phyloP scores from a whole-genome alignment of 2,329 filamentous ascomycete genomes.

The Xylariaceae sp. region DNA sequence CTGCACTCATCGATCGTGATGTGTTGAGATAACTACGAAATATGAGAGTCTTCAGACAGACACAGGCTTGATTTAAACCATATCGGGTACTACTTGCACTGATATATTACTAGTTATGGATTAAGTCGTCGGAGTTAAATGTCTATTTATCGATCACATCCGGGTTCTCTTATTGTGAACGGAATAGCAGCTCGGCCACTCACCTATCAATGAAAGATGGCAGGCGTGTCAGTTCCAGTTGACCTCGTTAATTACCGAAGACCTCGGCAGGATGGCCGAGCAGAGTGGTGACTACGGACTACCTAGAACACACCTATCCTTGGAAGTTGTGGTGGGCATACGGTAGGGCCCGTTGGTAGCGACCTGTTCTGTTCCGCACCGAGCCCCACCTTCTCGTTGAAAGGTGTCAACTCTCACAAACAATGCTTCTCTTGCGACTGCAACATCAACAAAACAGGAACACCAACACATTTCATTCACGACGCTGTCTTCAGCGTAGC shows the following conservation, averaged over 20 bases:
- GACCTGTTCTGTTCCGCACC: neutral
- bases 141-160: neutral
- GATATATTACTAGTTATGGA: neutral
- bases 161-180: neutral
- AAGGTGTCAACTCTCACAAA: neutral
- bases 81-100: too few species aligned
- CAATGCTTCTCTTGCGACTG: neutral
- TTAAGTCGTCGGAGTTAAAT: neutral
- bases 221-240: neutral
- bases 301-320: too few species aligned
- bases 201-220: neutral
- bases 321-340: too few species aligned
- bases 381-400: neutral
- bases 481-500: neutral
- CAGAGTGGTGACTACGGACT: neutral
- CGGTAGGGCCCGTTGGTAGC: neutral
- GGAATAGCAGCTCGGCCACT: neutral
- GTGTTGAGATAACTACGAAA: too few species aligned
- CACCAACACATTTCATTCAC: neutral
- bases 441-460: neutral
- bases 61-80: too few species aligned
- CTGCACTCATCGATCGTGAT: too few species aligned
- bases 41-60: too few species aligned
- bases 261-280: neutral
- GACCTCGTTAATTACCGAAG: neutral